Conservation (phyloP, 495 filamentous ascomycete species). For the Umbilicaria muhlenbergii region DNA sequence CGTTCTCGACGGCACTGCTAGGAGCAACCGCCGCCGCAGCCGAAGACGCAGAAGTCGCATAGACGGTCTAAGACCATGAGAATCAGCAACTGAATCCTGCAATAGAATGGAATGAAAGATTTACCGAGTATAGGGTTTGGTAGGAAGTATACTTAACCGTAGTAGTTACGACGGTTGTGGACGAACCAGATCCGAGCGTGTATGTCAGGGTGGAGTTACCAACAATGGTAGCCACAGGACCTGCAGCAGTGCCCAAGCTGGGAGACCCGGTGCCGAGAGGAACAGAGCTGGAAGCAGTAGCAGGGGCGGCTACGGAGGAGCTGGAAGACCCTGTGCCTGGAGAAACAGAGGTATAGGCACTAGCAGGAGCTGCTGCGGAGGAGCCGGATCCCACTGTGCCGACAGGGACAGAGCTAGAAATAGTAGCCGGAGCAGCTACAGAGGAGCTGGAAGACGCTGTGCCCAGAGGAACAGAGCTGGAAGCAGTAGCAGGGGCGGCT, state of each 20-base stretch:
- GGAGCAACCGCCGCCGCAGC: no score
- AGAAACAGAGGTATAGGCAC: conserved; percentile 4
- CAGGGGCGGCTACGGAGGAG: neutral
- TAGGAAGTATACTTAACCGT: conserved; percentile 35
- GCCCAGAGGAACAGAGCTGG: conserved; percentile 6
- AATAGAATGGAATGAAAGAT: neutral
- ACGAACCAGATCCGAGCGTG: conserved; percentile 38
- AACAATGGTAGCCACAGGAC: conserved; percentile 1
- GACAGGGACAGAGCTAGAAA: conserved; percentile 2
- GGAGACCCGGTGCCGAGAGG: neutral
- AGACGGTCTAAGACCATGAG: conserved; percentile 3
- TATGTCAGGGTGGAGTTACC: conserved; percentile 41
- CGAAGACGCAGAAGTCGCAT: conserved; percentile 7
- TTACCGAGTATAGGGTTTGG: conserved; percentile 13
- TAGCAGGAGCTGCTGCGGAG: conserved; percentile 2
- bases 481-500: conserved; percentile 5
- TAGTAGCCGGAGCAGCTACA: conserved; percentile 6
- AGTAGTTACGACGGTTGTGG: conserved; percentile 39
- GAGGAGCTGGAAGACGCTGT: conserved; percentile 2
- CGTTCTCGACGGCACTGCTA: no score
- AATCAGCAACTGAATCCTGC: neutral
- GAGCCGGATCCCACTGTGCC: conserved; percentile 3
- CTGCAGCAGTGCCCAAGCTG: neutral
- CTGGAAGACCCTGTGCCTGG: conserved; percentile 1
- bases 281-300: neutral